Evolutionary conservation across 2,329 filamentous ascomycete genomes (phyloP).

Genomic region (Botryosphaeria dothidea): DNA sequence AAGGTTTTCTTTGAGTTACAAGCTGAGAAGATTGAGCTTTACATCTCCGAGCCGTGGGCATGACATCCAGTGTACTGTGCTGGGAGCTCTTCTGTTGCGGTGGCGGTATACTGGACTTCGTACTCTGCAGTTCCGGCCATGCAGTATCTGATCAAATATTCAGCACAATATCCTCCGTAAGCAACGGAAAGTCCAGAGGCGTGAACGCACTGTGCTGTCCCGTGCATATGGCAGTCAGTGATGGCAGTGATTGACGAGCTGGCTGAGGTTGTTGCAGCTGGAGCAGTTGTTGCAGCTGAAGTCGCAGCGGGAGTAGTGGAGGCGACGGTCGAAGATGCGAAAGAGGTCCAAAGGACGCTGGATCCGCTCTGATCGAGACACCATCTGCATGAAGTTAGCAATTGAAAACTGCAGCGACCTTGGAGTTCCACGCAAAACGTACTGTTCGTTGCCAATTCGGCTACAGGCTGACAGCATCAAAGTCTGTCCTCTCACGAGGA

Average conservation of each 20-base stretch:
- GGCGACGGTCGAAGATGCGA: background rate
- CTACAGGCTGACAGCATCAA: background rate
- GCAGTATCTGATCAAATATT: constrained; percentile 40
- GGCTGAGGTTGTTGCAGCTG: background rate
- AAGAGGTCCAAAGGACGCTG: constrained; percentile 4
- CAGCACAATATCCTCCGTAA: background rate
- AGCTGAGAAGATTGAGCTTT: background rate
- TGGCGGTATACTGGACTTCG: constrained; percentile 51
- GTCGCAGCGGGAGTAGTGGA: background rate
- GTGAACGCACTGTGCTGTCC: constrained; percentile 41
- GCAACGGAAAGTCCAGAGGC: background rate
- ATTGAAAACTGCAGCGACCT: fast-evolving
- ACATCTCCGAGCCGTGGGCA: constrained; percentile 60
- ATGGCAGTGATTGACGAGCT: constrained; percentile 44
- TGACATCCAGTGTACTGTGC: constrained; percentile 67
- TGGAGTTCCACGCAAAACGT: background rate
- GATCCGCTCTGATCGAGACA: background rate
- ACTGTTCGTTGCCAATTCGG: background rate
- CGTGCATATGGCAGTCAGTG: constrained; percentile 56
- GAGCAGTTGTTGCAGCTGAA: background rate
- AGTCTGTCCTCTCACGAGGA: background rate
- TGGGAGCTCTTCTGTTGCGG: constrained; percentile 58
- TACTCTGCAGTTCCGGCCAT: constrained; percentile 46
- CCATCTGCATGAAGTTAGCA: background rate
- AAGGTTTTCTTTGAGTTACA: background rate